These are phyloP conservation scores for Triangularia setosa DNA, from an alignment of 2,329 filamentous ascomycete genomes.

Conservation along the genomic window DNA sequence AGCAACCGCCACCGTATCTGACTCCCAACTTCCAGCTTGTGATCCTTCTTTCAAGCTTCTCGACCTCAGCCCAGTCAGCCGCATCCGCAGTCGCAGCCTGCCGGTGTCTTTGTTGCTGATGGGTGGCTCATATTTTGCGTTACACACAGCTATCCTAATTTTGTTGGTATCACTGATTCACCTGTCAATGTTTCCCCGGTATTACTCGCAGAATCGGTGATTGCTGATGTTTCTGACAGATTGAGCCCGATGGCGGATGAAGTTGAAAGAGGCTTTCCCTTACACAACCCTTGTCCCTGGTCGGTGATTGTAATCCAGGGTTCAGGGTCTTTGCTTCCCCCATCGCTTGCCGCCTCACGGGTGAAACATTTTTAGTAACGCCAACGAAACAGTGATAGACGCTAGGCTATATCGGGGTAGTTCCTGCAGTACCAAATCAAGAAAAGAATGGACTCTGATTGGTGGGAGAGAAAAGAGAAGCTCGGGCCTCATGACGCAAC, in stretches of 20 bases:
- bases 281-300: background rate
- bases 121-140: background rate
- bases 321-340: background rate
- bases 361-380: constrained; percentile 1
- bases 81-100: background rate
- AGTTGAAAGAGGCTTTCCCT: background rate
- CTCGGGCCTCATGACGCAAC: constrained; percentile 1
- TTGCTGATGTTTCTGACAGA: background rate
- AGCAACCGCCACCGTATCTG: background rate
- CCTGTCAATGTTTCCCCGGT: background rate
- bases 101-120: background rate
- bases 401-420: background rate
- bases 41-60: background rate
- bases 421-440: background rate
- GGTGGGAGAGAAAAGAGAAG: background rate
- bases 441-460: constrained; percentile 1
- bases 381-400: background rate
- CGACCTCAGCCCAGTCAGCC: background rate
- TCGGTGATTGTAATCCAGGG: background rate
- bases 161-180: background rate
- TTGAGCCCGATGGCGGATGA: background rate
- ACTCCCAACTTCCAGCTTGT: background rate
- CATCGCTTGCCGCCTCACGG: background rate
- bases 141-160: background rate
- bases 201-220: background rate